Conservation (phyloP, 1,139 yeast species). For the Yamadazyma diddensiae region DNA sequence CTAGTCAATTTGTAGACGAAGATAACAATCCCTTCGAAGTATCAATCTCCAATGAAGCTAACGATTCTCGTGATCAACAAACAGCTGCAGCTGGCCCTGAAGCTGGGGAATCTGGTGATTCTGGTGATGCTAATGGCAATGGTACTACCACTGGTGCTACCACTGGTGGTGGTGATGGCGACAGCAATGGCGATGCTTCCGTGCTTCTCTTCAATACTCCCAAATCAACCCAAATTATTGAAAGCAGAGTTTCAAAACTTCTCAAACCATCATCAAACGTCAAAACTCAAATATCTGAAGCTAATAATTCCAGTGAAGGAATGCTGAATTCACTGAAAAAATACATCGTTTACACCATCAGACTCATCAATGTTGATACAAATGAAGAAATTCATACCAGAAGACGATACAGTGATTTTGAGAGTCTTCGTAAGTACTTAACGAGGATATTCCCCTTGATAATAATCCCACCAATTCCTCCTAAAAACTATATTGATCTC, state of each 20-base stretch:
- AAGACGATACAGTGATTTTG: constrained; percentile 90
- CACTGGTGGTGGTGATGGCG: constrained; percentile 3
- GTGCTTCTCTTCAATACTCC: constrained; percentile 23
- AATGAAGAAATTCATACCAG: constrained; percentile 59
- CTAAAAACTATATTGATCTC: constrained; percentile 61
- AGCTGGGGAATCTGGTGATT: too few species aligned
- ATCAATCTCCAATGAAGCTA: too few species aligned
- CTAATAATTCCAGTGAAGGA: constrained; percentile 77
- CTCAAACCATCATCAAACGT: constrained; percentile 32
- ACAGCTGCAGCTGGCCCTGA: too few species aligned
- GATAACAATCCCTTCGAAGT: constrained; percentile 55
- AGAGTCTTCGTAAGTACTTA: constrained; percentile 68
- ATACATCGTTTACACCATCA: constrained; percentile 79
- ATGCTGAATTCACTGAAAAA: constrained; percentile 55
- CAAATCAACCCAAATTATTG: constrained; percentile 34
- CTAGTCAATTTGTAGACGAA: constrained; percentile 30
- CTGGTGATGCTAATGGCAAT: too few species aligned
- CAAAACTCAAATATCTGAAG: constrained; percentile 62
- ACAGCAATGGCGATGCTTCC: constrained; percentile 24
- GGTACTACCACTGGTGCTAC: too few species aligned
- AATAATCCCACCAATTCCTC: constrained; percentile 92
- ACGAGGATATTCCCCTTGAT: constrained; percentile 75
- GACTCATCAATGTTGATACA: constrained; percentile 35
- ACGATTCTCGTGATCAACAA: too few species aligned
- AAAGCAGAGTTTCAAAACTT: constrained; percentile 37